Evolutionary conservation across 371 early-diverging fungal genomes (phyloP), one percentile per base, ranked within the genome.

Genomic region (Mortierella sp.): DNA sequence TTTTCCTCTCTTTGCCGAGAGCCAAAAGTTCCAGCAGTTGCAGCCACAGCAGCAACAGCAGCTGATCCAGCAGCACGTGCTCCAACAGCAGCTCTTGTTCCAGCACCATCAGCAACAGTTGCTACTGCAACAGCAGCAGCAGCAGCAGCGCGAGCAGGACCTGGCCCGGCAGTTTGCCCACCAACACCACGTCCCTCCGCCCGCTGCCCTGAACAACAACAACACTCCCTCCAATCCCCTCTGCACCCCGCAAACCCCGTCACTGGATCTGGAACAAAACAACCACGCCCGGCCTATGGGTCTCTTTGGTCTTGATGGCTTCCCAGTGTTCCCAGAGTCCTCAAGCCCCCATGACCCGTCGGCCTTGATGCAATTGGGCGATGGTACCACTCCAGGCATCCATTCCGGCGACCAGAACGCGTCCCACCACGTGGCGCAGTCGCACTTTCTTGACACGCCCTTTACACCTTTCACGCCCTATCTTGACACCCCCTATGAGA

Each of bases 1-100:
- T n/a, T n/a, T n/a, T 29, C 69, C 69, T 1, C 63, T 69, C 58
- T 69, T 69, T 69, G 63, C 44, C 17, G 67, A 63, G 14, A 47
- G 47, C 52, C 7, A 46, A 28, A 60, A 60, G 52, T 21, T 48
- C 27, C 68, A 60, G 40, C 62, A 60, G 29, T 54, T 57, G 45
- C 69, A 61, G 16, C 39, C 10, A 19, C 43, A 54, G 6, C 17
- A 44, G 43, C 55, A 37, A 27, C 67, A 67, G 27, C 51, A 46
- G 24, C 64, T 50, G n/a, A 44, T 8, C 7, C 52, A 25, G 9
- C 54, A 59, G 40, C 67, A 54, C 13, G n/a, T n/a, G n/a, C n/a
- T n/a, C n/a, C n/a, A n/a, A n/a, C n/a, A n/a, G n/a, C n/a, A n/a
- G n/a, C n/a, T n/a, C n/a, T n/a, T n/a, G n/a, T n/a, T n/a, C n/a